phyloP scores from a whole-genome alignment of 139 green algal genomes.

The Cymbomonas tetramitiformis region DNA sequence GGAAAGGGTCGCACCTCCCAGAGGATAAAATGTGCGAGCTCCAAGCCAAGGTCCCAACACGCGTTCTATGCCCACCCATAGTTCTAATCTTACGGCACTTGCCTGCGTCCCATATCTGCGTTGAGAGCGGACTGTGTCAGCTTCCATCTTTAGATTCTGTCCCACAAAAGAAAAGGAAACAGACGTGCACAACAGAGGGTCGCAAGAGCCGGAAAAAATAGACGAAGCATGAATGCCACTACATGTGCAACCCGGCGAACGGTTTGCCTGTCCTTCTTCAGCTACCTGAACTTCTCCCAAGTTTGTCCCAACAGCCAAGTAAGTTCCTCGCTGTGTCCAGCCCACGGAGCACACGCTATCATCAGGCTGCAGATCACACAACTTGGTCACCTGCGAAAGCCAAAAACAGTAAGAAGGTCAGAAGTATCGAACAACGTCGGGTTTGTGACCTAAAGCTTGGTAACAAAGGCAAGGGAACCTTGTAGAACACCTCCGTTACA shows the following conservation, averaged over 20 bases:
- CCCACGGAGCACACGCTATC: slow-evolving; percentile 70
- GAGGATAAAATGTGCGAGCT: slow-evolving; percentile 58
- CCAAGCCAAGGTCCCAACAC: slow-evolving; percentile 77
- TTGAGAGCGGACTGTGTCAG: too few relatives aligned
- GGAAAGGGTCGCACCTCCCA: too few relatives aligned
- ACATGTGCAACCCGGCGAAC: too few relatives aligned
- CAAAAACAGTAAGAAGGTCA: too few relatives aligned
- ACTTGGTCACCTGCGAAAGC: slow-evolving; percentile 83
- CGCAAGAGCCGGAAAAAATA: too few relatives aligned
- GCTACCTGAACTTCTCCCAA: slow-evolving; percentile 59
- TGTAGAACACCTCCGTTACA: too few relatives aligned
- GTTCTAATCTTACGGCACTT: slow-evolving; percentile 40
- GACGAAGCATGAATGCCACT: too few relatives aligned
- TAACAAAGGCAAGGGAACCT: too few relatives aligned
- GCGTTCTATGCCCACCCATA: slow-evolving; percentile 58
- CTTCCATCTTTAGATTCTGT: background rate
- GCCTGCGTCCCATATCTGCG: slow-evolving; percentile 39
- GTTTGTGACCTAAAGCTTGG: too few relatives aligned
- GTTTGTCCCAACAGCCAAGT: slow-evolving; percentile 72
- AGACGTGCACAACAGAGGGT: background rate
- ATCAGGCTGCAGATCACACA: slow-evolving; percentile 61
- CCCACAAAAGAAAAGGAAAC: background rate
- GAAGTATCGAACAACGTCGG: slow-evolving; percentile 22
- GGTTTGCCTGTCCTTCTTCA: slow-evolving; percentile 36
- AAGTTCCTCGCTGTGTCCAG: slow-evolving; percentile 74